phyloP scores from a whole-genome alignment of 176 grass and related monocot genomes.

The Oryza meyeriana region DNA sequence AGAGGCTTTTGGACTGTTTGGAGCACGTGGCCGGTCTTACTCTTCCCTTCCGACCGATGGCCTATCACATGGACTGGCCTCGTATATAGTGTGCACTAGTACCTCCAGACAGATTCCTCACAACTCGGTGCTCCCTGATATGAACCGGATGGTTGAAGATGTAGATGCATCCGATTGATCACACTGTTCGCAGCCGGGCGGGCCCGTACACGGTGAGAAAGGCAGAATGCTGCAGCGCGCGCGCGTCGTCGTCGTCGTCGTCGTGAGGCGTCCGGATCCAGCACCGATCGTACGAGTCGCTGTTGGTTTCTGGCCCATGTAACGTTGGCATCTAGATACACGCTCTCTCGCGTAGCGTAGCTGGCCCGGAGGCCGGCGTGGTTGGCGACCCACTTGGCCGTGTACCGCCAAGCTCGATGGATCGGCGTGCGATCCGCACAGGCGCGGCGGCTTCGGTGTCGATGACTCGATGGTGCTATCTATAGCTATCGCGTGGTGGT shows the following conservation, averaged over 20 bases:
- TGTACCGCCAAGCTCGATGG: background rate
- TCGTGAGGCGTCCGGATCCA: too few relatives aligned
- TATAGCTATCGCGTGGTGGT: too few relatives aligned
- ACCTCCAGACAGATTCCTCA: background rate
- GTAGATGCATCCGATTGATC: background rate
- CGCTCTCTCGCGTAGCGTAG: too few relatives aligned
- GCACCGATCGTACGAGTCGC: background rate
- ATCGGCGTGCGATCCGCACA: background rate
- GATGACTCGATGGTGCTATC: background rate
- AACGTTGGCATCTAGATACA: background rate
- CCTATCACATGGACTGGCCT: background rate
- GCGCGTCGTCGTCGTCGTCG: too few relatives aligned
- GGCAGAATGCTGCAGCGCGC: too few relatives aligned
- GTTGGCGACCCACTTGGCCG: background rate
- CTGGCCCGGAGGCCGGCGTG: background rate
- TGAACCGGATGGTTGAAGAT: background rate
- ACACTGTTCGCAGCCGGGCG: background rate
- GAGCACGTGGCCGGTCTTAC: background rate
- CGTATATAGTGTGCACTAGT: background rate
- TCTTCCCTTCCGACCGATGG: background rate
- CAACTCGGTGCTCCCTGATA: background rate
- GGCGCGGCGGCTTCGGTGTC: background rate
- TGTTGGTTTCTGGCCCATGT: background rate
- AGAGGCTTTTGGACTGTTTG: background rate
- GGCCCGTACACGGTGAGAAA: too few relatives aligned